Conservation (phyloP, 257 asterid species). For the Forsythia suspensa region DNA sequence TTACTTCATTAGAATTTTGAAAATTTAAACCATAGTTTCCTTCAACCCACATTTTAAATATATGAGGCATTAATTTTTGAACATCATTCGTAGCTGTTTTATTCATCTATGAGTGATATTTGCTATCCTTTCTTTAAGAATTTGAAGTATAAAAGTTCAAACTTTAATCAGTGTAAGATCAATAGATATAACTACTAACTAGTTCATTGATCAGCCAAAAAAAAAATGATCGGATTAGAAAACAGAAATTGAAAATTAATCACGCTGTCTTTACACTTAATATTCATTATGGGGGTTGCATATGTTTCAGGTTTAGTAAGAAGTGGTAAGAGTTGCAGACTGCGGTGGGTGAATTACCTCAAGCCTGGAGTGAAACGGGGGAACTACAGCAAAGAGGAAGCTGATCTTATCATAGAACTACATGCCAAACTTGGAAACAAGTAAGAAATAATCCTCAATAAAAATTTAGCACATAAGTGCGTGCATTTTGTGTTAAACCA, state of each 20-base stretch:
- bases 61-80: background rate
- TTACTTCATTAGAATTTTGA: background rate
- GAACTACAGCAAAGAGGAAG: constrained; percentile 40
- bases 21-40: constrained; percentile 1
- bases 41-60: background rate
- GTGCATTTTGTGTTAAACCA: no score
- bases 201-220: background rate
- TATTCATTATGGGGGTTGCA: background rate
- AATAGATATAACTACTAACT: background rate
- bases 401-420: constrained; percentile 36
- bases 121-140: no score
- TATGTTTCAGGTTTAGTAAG: constrained; percentile 42
- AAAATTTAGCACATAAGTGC: no score
- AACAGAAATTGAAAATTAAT: background rate
- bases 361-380: constrained; percentile 49
- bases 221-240: no score
- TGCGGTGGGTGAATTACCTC: constrained; percentile 64
- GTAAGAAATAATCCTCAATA: constrained; percentile 13
- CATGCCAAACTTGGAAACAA: constrained; percentile 45
- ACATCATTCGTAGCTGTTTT: background rate
- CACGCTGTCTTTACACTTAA: no score
- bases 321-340: constrained; percentile 63
- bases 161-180: no score
- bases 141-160: background rate
- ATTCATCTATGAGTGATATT: no score